Base-by-base conservation (phyloP, 2,329 filamentous ascomycete species). In the Clonostachys chloroleuca region DNA sequence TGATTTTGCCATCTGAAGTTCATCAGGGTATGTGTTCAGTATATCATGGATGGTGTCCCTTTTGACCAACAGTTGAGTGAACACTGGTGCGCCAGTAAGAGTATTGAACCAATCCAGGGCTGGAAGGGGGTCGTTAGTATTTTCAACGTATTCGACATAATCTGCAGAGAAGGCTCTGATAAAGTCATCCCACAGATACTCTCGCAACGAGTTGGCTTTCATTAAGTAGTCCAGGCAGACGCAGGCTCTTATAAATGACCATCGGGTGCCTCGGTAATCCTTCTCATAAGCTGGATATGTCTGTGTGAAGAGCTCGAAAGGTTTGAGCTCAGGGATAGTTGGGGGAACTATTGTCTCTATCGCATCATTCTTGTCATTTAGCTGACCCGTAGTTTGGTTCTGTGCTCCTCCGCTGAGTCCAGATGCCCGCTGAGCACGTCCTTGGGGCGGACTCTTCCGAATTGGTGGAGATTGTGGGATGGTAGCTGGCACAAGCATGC, bases 101-200 rank as follows among this genome's bases (percentile, higher is more conserved):
- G 55, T 56, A 42, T 64, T 69, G 54, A 58, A 74, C 67, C 71
- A 80, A 24, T 73, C 57, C 5, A 73, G 56, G 2, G 68, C 68
- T 4, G 66, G 59, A 9, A 71, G 60, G 1, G 63, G 51, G 18
- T 62, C 55, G 3, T 58, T 54, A 2, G 57, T 47, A 4, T 54
- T 53, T 3, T 55, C 47, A 20, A 72, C 63, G 46, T 80, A 78
- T 1, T 55, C 51, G 7, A 68, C 51, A 51, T 69, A 81, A 1
- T 68, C 64, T 1, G 56, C 57, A 2, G 68, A 62, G 44, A 73
- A 79, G 3, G 60, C 56, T 8, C 69, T 61, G 33, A 81, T 69
- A 45, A 80, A 77, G 47, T 81, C 78, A 52, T 81, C 78, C 49
- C 71, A 80, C 0, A 78, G 55, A 46, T 62, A 75, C 20, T 68